Evolutionary conservation across 768 basidiomycete genomes (phyloP).

Genomic region (Leucosporidium yakuticum): DNA sequence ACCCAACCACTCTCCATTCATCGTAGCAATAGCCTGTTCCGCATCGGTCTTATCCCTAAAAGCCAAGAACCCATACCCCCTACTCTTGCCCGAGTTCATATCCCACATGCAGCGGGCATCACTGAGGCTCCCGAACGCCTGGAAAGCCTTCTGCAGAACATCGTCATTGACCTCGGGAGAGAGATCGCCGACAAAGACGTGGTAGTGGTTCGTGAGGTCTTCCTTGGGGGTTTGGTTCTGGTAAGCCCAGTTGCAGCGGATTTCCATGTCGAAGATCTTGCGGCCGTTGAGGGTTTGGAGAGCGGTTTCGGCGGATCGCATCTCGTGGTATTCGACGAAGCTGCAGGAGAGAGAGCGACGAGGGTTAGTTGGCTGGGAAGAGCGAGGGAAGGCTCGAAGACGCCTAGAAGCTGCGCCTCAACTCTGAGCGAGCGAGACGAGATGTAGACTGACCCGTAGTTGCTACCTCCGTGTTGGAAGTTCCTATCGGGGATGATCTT

Average conservation of each 20-base stretch:
- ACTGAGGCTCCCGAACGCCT: constrained; percentile 90
- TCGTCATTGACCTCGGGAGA: constrained; percentile 98
- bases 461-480: constrained; percentile 97
- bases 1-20: constrained; percentile 99
- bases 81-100: constrained; percentile 98
- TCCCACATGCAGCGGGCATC: constrained; percentile 99
- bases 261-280: constrained; percentile 99
- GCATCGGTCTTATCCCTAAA: constrained; percentile 99
- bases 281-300: constrained; percentile 95
- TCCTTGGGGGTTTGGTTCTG: constrained; percentile 94
- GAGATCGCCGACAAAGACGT: constrained; percentile 99
- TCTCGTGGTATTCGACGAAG: constrained; percentile 90
- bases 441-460: constrained; percentile 73
- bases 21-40: constrained; percentile 97
- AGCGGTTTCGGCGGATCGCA: constrained; percentile 98
- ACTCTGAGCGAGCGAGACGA: not conserved
- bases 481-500: constrained; percentile 99
- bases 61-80: constrained; percentile 96
- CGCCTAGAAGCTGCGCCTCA: not conserved
- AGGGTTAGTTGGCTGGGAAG: not conserved
- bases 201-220: constrained; percentile 93
- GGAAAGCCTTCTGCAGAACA: constrained; percentile 91
- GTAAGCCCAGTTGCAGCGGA: constrained; percentile 99
- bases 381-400: not conserved
- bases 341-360: not conserved